phyloP scores from a whole-genome alignment of 2,329 filamentous ascomycete species.

The Stagonosporopsis tanaceti region DNA sequence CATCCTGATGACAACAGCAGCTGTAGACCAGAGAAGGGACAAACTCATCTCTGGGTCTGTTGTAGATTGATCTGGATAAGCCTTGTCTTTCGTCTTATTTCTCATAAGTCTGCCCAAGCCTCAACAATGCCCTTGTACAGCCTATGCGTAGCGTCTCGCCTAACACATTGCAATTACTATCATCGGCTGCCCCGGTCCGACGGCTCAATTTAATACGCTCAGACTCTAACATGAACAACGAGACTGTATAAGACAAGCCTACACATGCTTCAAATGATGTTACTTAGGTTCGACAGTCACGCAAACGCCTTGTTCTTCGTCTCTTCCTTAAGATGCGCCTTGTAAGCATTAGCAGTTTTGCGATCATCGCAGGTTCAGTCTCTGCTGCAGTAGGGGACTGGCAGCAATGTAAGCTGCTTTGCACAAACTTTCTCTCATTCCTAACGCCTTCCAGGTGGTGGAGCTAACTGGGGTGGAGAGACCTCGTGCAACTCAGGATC shows the following conservation, averaged over 20 bases:
- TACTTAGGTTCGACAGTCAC: background rate
- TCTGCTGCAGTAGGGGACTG: slow-evolving; percentile 40
- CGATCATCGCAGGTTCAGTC: slow-evolving; percentile 33
- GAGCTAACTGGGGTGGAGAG: slow-evolving; percentile 37
- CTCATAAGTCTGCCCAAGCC: slow-evolving; percentile 1
- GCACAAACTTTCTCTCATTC: no score
- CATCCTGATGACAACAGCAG: no score
- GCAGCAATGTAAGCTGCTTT: slow-evolving; percentile 42
- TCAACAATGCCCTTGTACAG: background rate
- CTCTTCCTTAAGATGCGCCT: slow-evolving; percentile 31
- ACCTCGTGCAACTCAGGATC: slow-evolving; percentile 34
- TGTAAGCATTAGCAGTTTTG: slow-evolving; percentile 27
- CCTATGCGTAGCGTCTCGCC: slow-evolving; percentile 1
- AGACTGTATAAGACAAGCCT: slow-evolving; percentile 3
- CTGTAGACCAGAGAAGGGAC: background rate
- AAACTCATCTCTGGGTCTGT: background rate
- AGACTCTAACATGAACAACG: background rate
- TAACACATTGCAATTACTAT: slow-evolving; percentile 21
- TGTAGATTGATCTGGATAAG: background rate
- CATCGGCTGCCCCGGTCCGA: slow-evolving; percentile 15
- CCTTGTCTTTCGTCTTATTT: background rate
- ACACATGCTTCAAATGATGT: background rate
- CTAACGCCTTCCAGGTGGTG: slow-evolving; percentile 37
- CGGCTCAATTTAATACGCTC: slow-evolving; percentile 2
- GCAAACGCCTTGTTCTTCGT: background rate